Evolutionary conservation across 1,284 basidiomycete species (phyloP), one percentile per base, ranked within the genome.

Genomic region (Trichosporon coremiiforme): DNA sequence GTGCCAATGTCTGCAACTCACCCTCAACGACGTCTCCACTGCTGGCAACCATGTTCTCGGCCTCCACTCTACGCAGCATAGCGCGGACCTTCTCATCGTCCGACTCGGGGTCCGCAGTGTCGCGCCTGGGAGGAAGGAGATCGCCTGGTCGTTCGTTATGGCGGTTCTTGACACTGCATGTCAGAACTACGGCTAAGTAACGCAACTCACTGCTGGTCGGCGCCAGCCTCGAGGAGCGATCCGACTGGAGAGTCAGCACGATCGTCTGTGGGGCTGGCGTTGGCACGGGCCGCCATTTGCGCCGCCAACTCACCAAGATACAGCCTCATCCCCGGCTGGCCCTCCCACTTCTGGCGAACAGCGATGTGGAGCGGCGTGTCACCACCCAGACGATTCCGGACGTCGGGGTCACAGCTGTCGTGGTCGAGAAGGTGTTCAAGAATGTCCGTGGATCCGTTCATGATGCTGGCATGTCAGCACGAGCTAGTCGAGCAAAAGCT

Each of bases 331-430:
- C 92, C 85, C 8, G 88, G 82, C 53, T 90, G 89, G 6, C 85
- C 84, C 70, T 93, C 86, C 72, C 89, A 86, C 68, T 90, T 81
- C 74, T 85, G 84, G 70, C 85, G 82, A 17, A 92, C 86, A 0
- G 93, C 93, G 20, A 93, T 87, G 80, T 95, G 94, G 10, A 96
- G 85, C 1, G 94, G 93, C 0, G 94, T 95, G 45, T 90, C 89
- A 9, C 88, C 87, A 50, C 90, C 89, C 36, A 91, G 82, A 22
- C 87, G 86, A 81, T 95, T 95, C 76, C 89, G 86, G 20, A 89
- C 87, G 79, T 95, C 93, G 66, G 95, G 92, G 77, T 95, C 92
- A 82, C 93, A 94, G 12, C 85, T 87, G 9, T 93, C 90, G 76
- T 89, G 86, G 8, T 87, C 88, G 36, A 94, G 86, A 71, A 94